Conservation (phyloP, 164 flowering plant genomes). For the Magnolia sinica region DNA sequence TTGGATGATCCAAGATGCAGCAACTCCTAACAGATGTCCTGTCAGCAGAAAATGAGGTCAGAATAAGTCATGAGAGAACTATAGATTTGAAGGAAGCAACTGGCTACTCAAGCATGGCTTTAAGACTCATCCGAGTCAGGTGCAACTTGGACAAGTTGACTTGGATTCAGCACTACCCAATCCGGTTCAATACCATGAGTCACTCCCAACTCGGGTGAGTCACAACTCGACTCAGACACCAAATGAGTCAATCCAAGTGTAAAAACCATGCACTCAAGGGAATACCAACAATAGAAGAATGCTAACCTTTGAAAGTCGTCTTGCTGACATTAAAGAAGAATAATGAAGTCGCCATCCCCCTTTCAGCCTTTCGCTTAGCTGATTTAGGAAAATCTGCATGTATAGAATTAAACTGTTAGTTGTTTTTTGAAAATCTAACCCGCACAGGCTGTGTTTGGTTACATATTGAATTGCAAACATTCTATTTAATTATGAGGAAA, state of each 20-base stretch:
- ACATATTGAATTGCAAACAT: too few relatives aligned
- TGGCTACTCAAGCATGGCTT: not conserved
- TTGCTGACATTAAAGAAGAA: slow-evolving; percentile 62
- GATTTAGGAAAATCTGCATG: slow-evolving; percentile 81
- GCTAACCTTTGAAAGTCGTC: slow-evolving; percentile 81
- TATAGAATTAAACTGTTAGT: slow-evolving; percentile 14
- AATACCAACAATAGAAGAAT: not conserved
- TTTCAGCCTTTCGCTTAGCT: slow-evolving; percentile 68
- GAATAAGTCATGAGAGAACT: not conserved
- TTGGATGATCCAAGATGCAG: slow-evolving; percentile 88
- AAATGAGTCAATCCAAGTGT: too few relatives aligned
- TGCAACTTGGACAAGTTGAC: too few relatives aligned
- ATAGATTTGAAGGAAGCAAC: not conserved
- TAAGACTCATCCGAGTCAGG: too few relatives aligned
- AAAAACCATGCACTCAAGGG: not conserved
- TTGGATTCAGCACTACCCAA: too few relatives aligned
- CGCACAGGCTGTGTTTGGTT: too few relatives aligned
- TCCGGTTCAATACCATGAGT: too few relatives aligned
- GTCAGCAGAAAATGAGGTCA: slow-evolving; percentile 20
- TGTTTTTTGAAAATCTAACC: not conserved
- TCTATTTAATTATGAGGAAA: too few relatives aligned
- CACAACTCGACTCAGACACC: too few relatives aligned
- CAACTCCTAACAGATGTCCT: slow-evolving; percentile 78
- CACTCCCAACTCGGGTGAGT: too few relatives aligned
- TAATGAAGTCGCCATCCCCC: slow-evolving; percentile 53